phyloP scores from a whole-genome alignment of 768 basidiomycete genomes.

The Pulveroboletus sp. region DNA sequence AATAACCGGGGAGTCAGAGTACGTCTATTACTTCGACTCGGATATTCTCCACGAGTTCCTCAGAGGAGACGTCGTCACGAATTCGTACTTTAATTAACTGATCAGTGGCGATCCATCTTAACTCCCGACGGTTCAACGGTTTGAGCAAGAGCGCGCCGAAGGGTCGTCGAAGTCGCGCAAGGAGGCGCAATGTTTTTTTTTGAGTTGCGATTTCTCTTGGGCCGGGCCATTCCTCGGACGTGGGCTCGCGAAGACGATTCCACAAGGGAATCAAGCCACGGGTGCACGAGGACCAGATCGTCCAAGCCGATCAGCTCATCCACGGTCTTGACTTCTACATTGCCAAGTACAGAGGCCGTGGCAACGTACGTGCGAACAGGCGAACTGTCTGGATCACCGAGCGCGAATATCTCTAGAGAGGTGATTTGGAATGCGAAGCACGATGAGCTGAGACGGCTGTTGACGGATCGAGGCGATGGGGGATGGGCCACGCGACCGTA shows the following conservation, averaged over 20 bases:
- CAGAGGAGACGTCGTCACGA: constrained; percentile 3
- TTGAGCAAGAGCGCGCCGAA: constrained; percentile 15
- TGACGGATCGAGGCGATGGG: too few species aligned
- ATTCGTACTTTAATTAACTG: constrained; percentile 3
- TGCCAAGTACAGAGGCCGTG: not conserved
- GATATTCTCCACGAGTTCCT: constrained; percentile 1
- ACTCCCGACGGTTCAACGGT: too few species aligned
- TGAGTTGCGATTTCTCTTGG: too few species aligned
- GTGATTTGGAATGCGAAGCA: too few species aligned
- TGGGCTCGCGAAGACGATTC: not conserved
- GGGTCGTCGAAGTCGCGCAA: constrained; percentile 6
- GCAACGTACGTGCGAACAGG: not conserved
- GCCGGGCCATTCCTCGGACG: too few species aligned
- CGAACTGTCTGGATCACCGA: too few species aligned
- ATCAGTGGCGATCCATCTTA: constrained; percentile 11
- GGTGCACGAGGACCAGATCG: constrained; percentile 13
- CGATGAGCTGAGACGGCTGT: too few species aligned
- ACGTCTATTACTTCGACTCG: not conserved
- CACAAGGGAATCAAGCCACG: constrained; percentile 8
- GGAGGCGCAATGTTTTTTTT: not conserved
- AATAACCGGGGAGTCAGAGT: too few species aligned
- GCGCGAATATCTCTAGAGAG: too few species aligned
- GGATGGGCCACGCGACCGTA: too few species aligned
- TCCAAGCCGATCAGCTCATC: constrained; percentile 5
- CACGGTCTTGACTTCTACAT: constrained; percentile 3